phyloP scores from a whole-genome alignment of 129 eudicot species.

The Helichrysum umbraculigerum region DNA sequence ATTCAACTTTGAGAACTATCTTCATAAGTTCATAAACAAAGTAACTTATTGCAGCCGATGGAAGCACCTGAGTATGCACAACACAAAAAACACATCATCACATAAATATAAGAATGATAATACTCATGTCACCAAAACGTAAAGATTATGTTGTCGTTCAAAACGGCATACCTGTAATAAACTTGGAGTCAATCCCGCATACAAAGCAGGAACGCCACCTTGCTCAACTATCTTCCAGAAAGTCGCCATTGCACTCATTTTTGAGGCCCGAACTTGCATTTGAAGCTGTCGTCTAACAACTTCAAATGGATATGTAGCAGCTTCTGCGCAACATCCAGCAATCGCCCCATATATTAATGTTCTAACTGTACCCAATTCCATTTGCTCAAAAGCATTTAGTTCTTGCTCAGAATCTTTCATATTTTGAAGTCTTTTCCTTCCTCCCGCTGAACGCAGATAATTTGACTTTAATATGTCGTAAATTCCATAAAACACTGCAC shows the following conservation, averaged over 20 bases:
- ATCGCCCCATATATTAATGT: slow-evolving; percentile 89
- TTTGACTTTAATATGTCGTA: slow-evolving; percentile 85
- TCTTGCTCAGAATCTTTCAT: slow-evolving; percentile 69
- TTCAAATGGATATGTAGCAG: slow-evolving; percentile 98
- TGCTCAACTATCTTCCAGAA: slow-evolving; percentile 70
- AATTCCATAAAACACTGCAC: slow-evolving; percentile 93
- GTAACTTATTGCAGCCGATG: slow-evolving; percentile 92
- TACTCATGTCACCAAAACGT: background rate
- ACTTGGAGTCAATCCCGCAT: slow-evolving; percentile 92
- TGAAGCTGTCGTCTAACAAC: slow-evolving; percentile 99
- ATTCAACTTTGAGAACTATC: slow-evolving; percentile 88
- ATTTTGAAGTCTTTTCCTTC: slow-evolving; percentile 64
- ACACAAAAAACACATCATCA: background rate
- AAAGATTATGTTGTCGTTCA: background rate
- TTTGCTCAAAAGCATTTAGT: slow-evolving; percentile 82
- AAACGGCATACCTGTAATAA: slow-evolving; percentile 72
- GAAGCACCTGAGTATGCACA: slow-evolving; percentile 65
- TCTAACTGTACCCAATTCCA: slow-evolving; percentile 85
- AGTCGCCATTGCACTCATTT: slow-evolving; percentile 82
- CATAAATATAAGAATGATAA: background rate
- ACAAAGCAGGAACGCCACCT: slow-evolving; percentile 92
- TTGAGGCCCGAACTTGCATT: slow-evolving; percentile 83
- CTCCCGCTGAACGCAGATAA: slow-evolving; percentile 84
- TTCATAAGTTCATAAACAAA: slow-evolving; percentile 95
- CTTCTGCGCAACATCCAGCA: slow-evolving; percentile 97